phyloP scores from a whole-genome alignment of 441 rosid species.

The Cnidoscolus chayamansa region DNA sequence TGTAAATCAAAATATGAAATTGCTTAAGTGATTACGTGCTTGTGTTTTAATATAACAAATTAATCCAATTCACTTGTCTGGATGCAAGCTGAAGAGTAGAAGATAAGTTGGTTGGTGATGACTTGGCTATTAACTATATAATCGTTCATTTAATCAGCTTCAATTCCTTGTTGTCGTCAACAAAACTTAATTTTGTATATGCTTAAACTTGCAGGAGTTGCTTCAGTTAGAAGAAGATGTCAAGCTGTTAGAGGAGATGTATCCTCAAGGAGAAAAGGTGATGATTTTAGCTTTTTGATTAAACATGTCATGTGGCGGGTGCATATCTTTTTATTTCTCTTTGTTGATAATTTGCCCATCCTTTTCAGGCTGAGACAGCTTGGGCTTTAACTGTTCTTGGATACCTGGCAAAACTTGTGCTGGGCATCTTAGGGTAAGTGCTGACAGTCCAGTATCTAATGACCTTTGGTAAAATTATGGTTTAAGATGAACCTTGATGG shows the following conservation, averaged over 20 bases:
- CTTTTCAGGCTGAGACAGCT: slow-evolving; percentile 84
- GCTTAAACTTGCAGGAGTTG: slow-evolving; percentile 61
- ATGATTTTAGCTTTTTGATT: slow-evolving; percentile 9
- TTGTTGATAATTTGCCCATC: slow-evolving; percentile 20
- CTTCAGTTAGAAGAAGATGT: slow-evolving; percentile 96
- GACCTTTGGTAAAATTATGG: neutral
- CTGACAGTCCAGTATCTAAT: slow-evolving; percentile 16
- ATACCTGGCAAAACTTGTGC: slow-evolving; percentile 84
- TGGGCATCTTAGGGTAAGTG: slow-evolving; percentile 88
- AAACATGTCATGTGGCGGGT: neutral
- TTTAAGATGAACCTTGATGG: neutral
- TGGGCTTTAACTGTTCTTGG: slow-evolving; percentile 99
- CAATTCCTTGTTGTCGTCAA: neutral
- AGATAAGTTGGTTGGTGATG: neutral
- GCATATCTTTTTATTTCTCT: neutral
- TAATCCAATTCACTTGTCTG: neutral
- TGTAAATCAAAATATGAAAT: neutral
- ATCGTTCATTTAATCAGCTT: neutral
- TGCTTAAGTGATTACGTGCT: neutral
- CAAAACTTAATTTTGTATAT: slow-evolving; percentile 18
- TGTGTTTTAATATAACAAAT: neutral
- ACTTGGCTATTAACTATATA: neutral
- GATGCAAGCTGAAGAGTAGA: neutral
- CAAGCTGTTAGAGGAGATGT: slow-evolving; percentile 91
- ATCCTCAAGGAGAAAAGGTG: slow-evolving; percentile 99